These are phyloP conservation scores for Oxyria digyna DNA, from an alignment of 148 eudicot species.

Conservation along the genomic window DNA sequence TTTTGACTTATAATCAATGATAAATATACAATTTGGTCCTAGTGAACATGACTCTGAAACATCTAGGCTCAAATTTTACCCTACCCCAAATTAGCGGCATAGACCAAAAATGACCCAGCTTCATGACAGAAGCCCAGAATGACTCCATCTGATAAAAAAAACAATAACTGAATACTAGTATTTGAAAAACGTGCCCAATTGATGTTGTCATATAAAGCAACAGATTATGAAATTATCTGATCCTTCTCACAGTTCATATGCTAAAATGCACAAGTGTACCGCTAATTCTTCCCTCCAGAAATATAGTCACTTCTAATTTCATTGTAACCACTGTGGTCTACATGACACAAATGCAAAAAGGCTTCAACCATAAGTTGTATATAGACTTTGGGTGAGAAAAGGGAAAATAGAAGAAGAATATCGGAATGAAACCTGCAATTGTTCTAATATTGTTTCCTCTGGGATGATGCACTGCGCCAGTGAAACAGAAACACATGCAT, in stretches of 20 bases:
- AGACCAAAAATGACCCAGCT: neutral
- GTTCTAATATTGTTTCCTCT: slow-evolving; percentile 45
- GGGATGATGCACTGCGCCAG: slow-evolving; percentile 57
- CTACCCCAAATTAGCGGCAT: neutral
- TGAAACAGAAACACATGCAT: slow-evolving; percentile 37
- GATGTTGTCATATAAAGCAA: neutral
- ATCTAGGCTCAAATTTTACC: neutral
- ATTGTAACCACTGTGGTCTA: neutral
- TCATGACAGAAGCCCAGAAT: neutral
- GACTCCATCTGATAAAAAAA: neutral
- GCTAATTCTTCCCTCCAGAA: neutral
- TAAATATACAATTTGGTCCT: neutral
- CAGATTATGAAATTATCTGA: neutral
- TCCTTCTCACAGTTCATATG: neutral
- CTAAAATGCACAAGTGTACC: neutral
- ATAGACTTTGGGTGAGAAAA: neutral
- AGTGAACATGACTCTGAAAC: neutral
- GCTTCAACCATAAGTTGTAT: neutral
- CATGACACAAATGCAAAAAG: neutral
- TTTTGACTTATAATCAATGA: neutral
- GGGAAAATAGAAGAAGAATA: neutral
- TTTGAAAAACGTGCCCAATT: neutral
- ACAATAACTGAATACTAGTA: neutral
- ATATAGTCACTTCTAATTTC: neutral
- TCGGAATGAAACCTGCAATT: slow-evolving; percentile 33